Conservation (phyloP, 2,329 filamentous ascomycete species). For the Xylaria sp. region DNA sequence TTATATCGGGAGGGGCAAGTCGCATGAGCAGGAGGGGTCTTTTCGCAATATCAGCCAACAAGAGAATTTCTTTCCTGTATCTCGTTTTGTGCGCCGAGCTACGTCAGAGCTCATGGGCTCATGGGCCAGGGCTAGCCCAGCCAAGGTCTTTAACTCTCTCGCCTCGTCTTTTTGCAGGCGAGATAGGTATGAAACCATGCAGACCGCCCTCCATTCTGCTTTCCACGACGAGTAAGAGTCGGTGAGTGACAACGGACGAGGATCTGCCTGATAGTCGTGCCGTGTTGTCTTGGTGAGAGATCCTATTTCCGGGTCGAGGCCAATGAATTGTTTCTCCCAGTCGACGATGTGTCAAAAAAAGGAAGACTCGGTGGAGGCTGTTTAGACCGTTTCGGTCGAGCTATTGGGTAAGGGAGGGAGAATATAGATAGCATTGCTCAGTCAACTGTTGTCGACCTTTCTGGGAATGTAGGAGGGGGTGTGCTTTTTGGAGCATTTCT, state of each 20-base stretch:
- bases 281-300: constrained; percentile 40
- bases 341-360: constrained; percentile 36
- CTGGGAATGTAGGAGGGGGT: constrained; percentile 26
- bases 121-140: constrained; percentile 29
- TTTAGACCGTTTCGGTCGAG: constrained; percentile 39
- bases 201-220: constrained; percentile 42
- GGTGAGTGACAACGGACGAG: constrained; percentile 44
- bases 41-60: constrained; percentile 40
- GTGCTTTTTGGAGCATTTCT: constrained; percentile 23
- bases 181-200: constrained; percentile 44
- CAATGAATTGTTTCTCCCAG: constrained; percentile 35
- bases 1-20: constrained; percentile 32
- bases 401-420: constrained; percentile 42
- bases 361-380: constrained; percentile 41
- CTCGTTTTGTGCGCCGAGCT: constrained; percentile 43
- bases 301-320: constrained; percentile 39
- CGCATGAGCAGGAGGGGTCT: constrained; percentile 43
- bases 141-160: constrained; percentile 15
- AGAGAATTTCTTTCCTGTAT: constrained; percentile 38
- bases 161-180: constrained; percentile 42
- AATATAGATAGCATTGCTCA: constrained; percentile 25
- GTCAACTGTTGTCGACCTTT: constrained; percentile 32
- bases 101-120: constrained; percentile 39
- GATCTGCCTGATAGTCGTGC: constrained; percentile 43
- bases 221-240: constrained; percentile 40